Evolutionary conservation across 2,329 filamentous ascomycete species (phyloP), one percentile per base, ranked within the genome.

Genomic region (Aspergillus amoenus): DNA sequence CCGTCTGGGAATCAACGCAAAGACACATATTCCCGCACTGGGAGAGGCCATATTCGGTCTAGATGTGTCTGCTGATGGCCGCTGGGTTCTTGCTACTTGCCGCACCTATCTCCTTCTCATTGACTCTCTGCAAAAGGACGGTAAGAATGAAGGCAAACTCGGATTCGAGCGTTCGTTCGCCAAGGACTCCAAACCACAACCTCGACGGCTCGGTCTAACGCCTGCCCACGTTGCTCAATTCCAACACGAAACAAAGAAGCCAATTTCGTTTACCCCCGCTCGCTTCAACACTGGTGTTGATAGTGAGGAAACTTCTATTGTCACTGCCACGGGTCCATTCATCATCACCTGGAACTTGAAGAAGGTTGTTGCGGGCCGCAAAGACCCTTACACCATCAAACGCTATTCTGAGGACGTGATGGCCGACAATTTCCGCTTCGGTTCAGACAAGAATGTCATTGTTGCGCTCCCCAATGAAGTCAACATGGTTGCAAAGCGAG

Each of bases 391-490:
- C 78, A 90, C 88, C 66, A 97, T 99, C 82, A 97, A 97, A 82
- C 88, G 94, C 15, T 99, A 99, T 72, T 84, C 86, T 1, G 94
- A 99, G 68, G 89, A 96, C 62, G 92, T 99, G 70, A 97, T 95
- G 81, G 94, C 94, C 4, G 94, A 99, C 73, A 96, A 99, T 73
- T 99, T 99, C 86, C 92, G 94, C 68, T 99, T 92, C 69, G 93
- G 93, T 46, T 93, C 88, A 5, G 94, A 99, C 75, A 96, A 96
- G 84, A 97, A 97, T 68, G 91, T 99, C 67, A 96, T 99, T 68
- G 93, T 99, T 37, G 94, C 94, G 1, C 79, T 99, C 62, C 93
- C 94, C 2, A 96, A 99, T 71, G 93, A 97, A 74, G 94, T 99
- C 65, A 95, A 97, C 75, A 97, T 97, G 93, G 91, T 99, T 12